Conservation (phyloP, 345 rosid genomes). For the Kandelia obovata region DNA sequence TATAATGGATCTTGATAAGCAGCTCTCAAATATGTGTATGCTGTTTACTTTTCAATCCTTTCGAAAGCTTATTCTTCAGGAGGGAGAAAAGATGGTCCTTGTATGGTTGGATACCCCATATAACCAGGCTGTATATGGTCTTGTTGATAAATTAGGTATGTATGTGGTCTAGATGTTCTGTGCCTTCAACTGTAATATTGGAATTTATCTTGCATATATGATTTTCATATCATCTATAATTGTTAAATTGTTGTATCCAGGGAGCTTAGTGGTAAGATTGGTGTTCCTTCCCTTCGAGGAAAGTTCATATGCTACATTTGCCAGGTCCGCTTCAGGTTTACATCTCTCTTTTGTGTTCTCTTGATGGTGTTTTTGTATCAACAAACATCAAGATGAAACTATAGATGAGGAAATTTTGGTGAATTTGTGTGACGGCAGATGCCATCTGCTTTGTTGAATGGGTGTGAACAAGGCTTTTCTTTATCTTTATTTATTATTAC, state of each 20-base stretch:
- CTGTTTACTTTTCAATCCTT: slow-evolving; percentile 83
- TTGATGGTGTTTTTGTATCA: slow-evolving; percentile 6
- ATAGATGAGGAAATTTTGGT: not conserved
- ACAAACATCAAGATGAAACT: not conserved
- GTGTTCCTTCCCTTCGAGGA: slow-evolving; percentile 96
- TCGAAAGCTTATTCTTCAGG: slow-evolving; percentile 86
- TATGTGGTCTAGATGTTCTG: slow-evolving; percentile 8
- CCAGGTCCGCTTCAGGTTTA: slow-evolving; percentile 98
- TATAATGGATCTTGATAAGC: slow-evolving; percentile 53
- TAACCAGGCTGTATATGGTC: slow-evolving; percentile 94
- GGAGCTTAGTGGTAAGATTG: slow-evolving; percentile 92
- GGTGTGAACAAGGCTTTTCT: too few species aligned
- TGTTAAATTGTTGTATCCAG: slow-evolving; percentile 35
- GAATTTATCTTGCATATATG: not conserved
- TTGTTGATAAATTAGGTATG: slow-evolving; percentile 87
- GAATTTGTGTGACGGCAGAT: too few species aligned
- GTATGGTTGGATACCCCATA: slow-evolving; percentile 96
- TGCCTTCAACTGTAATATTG: slow-evolving; percentile 9
- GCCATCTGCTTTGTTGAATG: too few species aligned
- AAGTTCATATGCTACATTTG: slow-evolving; percentile 88
- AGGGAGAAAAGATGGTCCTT: slow-evolving; percentile 92
- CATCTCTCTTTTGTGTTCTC: slow-evolving; percentile 41
- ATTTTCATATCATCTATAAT: slow-evolving; percentile 12
- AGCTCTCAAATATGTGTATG: slow-evolving; percentile 77
- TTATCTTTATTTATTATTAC: too few species aligned